Evolutionary conservation across 2,329 filamentous ascomycete genomes (phyloP), one percentile per base, ranked within the genome.

Genomic region (Aureobasidium sp.): DNA sequence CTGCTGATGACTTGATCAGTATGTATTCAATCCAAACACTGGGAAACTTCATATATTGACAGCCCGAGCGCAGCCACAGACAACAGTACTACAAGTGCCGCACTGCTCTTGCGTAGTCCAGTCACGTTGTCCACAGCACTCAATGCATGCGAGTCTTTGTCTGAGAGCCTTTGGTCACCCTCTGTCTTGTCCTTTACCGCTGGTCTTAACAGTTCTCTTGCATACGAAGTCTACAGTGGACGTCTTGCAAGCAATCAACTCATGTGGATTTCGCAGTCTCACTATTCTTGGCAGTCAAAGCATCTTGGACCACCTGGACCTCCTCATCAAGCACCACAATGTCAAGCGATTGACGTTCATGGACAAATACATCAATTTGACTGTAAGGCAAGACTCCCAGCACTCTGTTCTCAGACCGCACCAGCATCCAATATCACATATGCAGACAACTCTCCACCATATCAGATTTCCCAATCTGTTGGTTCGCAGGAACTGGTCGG

Each of bases 361-460:
- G 62, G 62, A 34, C 29, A 52, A 1, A 36, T 25, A 3, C 59
- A 62, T 36, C 25, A 41, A 12, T 17, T 61, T 25, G 22, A 25
- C 51, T 66, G 65, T 37, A 34, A 44, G 12, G 31, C 48, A 6
- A 55, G 62, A 31, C 58, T 69, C 27, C 66, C 66, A 15, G 63
- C 58, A 25, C 55, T 70, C 15, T 69, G 68, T 41, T 64, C 67
- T 4, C 67, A 70, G 29, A 67, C 63, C 39, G 68, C 67, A 14
- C 64, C 65, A 15, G 63, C 67, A 37, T 67, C 66, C n/a, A 66
- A 62, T 8, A 39, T 56, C 15, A 65, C 59, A 20, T 57, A 52
- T 34, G 53, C 61, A 36, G 58, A 69, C 59, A 67, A 63, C 22
- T 65, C 67, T 17, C 55, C 56, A 12, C 31, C 42, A 31, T 68